phyloP scores from a whole-genome alignment of 257 asterid species.

The Ophiorrhiza pumila region DNA sequence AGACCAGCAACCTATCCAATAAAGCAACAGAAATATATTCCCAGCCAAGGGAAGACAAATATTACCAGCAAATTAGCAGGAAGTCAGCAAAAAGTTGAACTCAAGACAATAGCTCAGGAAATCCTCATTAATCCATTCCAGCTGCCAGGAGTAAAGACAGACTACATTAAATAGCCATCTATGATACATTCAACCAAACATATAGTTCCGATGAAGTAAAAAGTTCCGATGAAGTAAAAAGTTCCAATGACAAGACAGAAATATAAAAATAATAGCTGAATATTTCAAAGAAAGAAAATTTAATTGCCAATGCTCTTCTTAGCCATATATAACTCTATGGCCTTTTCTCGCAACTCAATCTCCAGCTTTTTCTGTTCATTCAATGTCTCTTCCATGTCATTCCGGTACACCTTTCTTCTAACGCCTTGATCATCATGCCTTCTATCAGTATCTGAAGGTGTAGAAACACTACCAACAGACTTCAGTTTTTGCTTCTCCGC shows the following conservation, averaged over 20 bases:
- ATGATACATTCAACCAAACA: constrained; percentile 46
- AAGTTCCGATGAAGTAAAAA: constrained; percentile 28
- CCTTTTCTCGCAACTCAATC: constrained; percentile 94
- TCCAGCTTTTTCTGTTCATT: constrained; percentile 81
- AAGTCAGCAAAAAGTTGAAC: constrained; percentile 80
- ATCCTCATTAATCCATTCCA: constrained; percentile 76
- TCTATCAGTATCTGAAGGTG: constrained; percentile 49
- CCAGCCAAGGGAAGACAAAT: constrained; percentile 53
- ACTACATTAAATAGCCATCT: constrained; percentile 59
- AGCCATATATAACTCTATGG: constrained; percentile 91
- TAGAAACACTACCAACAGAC: constrained; percentile 46
- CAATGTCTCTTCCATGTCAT: constrained; percentile 40
- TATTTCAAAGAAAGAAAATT: constrained; percentile 34
- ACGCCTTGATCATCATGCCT: constrained; percentile 43
- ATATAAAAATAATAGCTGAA: constrained; percentile 27
- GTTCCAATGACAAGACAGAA: constrained; percentile 27
- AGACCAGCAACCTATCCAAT: constrained; percentile 4
- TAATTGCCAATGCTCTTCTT: constrained; percentile 67
- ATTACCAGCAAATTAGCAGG: constrained; percentile 87
- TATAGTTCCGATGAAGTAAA: constrained; percentile 38
- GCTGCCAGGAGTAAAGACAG: constrained; percentile 91
- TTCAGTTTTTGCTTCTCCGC: constrained; percentile 56
- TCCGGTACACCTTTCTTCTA: constrained; percentile 31
- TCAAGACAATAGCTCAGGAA: constrained; percentile 85
- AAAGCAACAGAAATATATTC: constrained; percentile 38